Evolutionary conservation across 495 filamentous ascomycete genomes (phyloP), one percentile per base, ranked within the genome.

Genomic region (Podospora comata): DNA sequence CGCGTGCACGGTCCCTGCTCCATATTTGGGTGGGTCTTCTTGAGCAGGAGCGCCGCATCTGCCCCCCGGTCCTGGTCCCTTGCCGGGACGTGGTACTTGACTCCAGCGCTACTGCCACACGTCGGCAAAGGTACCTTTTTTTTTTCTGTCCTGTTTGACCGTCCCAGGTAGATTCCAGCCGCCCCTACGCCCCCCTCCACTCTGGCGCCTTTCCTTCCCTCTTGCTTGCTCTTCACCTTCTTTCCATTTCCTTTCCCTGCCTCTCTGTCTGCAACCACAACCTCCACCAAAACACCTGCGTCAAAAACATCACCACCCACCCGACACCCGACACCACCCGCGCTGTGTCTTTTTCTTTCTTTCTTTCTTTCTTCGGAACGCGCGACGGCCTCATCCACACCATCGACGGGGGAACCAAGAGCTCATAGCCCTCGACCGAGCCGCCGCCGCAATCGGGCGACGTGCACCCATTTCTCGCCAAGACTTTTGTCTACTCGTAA

Each of bases 101-200:
- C 65, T 71, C 65, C 60, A 65, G 62, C 70, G 59, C 39, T 48
- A 48, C 32, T 34, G 69, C 62, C 66, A 66, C 66, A 68, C 30
- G 66, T 68, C 65, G 60, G 68, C 60, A 63, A 65, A 69, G 59
- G 67, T 65, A 69, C 59, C 64, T 70, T 70, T 70, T 67, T 23
- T 67, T 67, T 65, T 11, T 66, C 68, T 32, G 68, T 59, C 67
- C 67, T 61, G 56, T 57, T 72, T 70, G 60, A 61, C 55, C 53
- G 64, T 72, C 67, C 70, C 56, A n/a, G 64, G 65, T 62, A 66
- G 60, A 27, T 59, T 70, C 68, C 65, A 67, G 65, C 68, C 68
- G 60, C 69, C 65, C 65, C 68, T 62, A 20, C 61, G 27, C 26
- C 62, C 32, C 61, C 26, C 65, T 68, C 70, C 55, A 34, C 61